phyloP scores from a whole-genome alignment of 1,284 basidiomycete genomes.

The Apiotrichum mycotoxinovorans region DNA sequence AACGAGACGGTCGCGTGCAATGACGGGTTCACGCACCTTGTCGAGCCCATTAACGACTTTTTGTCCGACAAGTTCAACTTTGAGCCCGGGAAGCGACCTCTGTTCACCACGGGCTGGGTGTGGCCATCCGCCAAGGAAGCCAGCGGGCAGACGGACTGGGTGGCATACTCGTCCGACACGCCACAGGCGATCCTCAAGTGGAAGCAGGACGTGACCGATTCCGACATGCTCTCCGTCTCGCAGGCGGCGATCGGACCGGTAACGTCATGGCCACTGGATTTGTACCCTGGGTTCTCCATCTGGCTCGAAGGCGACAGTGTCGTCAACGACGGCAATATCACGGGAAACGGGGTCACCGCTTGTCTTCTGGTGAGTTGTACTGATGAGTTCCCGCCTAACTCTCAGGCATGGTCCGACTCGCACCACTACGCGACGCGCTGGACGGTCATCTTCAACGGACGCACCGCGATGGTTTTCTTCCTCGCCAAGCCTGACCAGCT shows the following conservation, averaged over 20 bases:
- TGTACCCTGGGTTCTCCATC: constrained; percentile 7
- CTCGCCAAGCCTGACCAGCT: constrained; percentile 13
- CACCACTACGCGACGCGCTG: constrained; percentile 16
- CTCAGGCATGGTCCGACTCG: constrained; percentile 10
- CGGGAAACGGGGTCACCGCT: background rate
- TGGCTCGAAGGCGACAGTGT: background rate
- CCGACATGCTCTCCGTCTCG: background rate
- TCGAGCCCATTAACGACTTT: constrained; percentile 6
- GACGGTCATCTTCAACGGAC: constrained; percentile 13
- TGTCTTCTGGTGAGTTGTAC: constrained; percentile 10
- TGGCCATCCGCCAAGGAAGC: background rate
- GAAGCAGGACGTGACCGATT: constrained; percentile 3
- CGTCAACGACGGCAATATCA: background rate
- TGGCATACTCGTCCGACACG: background rate
- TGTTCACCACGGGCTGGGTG: background rate
- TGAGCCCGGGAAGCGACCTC: background rate
- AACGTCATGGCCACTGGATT: constrained; percentile 1
- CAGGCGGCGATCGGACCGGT: background rate
- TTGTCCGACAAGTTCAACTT: background rate
- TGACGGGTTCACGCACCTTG: background rate
- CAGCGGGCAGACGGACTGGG: constrained; percentile 1
- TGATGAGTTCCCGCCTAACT: background rate
- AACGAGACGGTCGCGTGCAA: background rate
- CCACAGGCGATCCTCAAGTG: constrained; percentile 1
- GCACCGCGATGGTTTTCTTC: constrained; percentile 8